Base-by-base conservation (phyloP, 2,329 filamentous ascomycete genomes). In the Fusarium sp. region DNA sequence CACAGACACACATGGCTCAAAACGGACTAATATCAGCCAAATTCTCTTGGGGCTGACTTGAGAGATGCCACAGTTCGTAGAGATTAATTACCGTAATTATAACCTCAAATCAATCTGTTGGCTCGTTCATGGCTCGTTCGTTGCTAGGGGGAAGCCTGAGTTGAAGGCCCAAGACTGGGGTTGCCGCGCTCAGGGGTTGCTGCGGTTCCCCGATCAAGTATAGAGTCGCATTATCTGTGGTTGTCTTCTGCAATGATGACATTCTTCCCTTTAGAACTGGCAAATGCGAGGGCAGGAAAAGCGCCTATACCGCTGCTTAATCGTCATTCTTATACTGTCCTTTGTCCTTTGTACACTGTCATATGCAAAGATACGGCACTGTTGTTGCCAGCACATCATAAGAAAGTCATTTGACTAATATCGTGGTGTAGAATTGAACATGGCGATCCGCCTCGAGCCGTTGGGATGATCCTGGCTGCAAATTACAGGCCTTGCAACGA, bases 1-100 rank as follows among this genome's bases (percentile, higher is more conserved):
- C 68, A 75, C 74, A 62, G 70, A 76, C 72, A 47, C 72, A 62
- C 51, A 68, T 63, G 10, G 61, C 42, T 69, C 55, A n/a, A 75
- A 66, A n/a, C n/a, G 48, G 63, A 45, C 48, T 56, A 63, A 50
- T 30, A 36, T 34, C 50, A 57, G 50, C 50, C 60, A 38, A 50
- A 51, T 28, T 48, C 24, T 44, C 32, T 54, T 54, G 39, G 51
- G 30, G 38, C 39, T 44, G 60, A 32, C n/a, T 45, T 66, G 41
- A 26, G 36, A 44, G 20, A 66, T 70, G 42, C 36, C 60, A 55
- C 36, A 54, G 32, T 17, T 59, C n/a, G n/a, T 52, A n/a, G 18
- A 45, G 24, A 45, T 66, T 59, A 50, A 66, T 70, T 30, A 55
- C 48, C 22, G 30, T 38, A 54, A 41, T 61, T 34, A 36, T 39